Evolutionary conservation across 1,284 basidiomycete species (phyloP).

Genomic region (Microbotryum intermedium): DNA sequence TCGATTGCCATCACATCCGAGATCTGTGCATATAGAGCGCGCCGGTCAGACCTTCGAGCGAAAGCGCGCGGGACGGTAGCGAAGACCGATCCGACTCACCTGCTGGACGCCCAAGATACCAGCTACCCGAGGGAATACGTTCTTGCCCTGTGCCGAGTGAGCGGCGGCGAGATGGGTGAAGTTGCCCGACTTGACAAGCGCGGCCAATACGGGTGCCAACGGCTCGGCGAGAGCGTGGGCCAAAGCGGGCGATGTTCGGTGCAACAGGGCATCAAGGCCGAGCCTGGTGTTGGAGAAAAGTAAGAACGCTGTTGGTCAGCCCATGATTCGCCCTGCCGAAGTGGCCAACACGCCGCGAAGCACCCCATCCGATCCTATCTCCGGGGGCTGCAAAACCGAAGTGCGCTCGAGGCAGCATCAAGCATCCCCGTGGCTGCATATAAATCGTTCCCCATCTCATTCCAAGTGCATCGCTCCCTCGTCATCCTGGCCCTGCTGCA

Average conservation of each 20-base stretch:
- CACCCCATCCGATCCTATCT: neutral
- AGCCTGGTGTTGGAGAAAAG: constrained; percentile 14
- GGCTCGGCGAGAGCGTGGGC: constrained; percentile 44
- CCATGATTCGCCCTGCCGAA: neutral
- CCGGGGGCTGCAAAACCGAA: too few relatives aligned
- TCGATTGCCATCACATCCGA: constrained; percentile 90
- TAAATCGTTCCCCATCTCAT: too few relatives aligned
- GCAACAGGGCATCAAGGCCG: constrained; percentile 44
- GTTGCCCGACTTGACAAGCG: constrained; percentile 44
- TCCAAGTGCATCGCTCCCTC: too few relatives aligned
- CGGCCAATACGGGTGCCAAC: constrained; percentile 47
- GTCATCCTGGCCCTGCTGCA: too few relatives aligned
- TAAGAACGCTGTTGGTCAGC: neutral
- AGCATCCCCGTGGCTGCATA: too few relatives aligned
- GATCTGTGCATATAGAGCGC: constrained; percentile 43
- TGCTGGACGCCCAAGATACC: constrained; percentile 63
- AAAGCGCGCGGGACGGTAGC: neutral
- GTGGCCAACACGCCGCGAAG: neutral
- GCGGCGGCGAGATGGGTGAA: constrained; percentile 79
- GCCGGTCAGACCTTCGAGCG: neutral
- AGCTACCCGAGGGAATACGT: constrained; percentile 74
- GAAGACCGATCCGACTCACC: constrained; percentile 5
- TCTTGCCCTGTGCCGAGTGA: constrained; percentile 66
- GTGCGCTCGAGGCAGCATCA: too few relatives aligned
- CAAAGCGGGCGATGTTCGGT: constrained; percentile 41